These are phyloP conservation scores for Acmispon strigosus DNA, from an alignment of 306 rosid genomes.

Conservation along the genomic window DNA sequence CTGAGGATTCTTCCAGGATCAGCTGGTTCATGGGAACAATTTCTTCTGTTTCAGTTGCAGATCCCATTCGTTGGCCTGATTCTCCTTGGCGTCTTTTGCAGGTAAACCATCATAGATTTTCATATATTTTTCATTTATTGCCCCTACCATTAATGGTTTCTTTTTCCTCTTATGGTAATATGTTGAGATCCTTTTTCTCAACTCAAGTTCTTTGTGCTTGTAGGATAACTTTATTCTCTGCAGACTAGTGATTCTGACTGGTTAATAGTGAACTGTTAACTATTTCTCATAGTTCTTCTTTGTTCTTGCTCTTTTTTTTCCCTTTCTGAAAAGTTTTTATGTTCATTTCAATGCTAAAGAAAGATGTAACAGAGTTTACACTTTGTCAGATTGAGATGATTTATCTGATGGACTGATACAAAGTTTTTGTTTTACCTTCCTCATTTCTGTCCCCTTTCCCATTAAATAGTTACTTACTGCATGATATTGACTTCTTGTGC, in stretches of 20 bases:
- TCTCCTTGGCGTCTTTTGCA: slow-evolving; percentile 96
- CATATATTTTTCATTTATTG: background rate
- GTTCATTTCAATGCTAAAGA: background rate
- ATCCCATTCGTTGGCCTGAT: slow-evolving; percentile 76
- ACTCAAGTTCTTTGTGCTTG: background rate
- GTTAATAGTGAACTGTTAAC: background rate
- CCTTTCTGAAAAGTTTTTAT: background rate
- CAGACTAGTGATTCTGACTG: background rate
- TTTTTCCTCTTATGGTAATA: background rate
- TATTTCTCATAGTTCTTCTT: background rate
- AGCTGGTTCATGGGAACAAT: slow-evolving; percentile 99
- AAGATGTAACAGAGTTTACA: slow-evolving; percentile 12
- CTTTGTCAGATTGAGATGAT: slow-evolving; percentile 15
- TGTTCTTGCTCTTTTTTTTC: background rate
- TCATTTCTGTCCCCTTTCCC: background rate
- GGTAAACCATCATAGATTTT: slow-evolving; percentile 34
- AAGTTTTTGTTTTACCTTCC: slow-evolving; percentile 7
- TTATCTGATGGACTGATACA: background rate
- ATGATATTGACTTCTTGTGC: slow-evolving; percentile 4
- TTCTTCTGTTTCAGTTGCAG: slow-evolving; percentile 58
- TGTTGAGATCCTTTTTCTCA: slow-evolving; percentile 11
- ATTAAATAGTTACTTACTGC: background rate
- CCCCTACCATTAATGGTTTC: background rate
- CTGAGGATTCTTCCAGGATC: slow-evolving; percentile 88
- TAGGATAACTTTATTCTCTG: background rate